Percentiles rank a stretch among this genome's conserved stretches.
These are phyloP conservation scores for Antitrichia curtipendula DNA, from an alignment of 225 moss, liverwort and hornwort genomes.

Conservation along the genomic window DNA sequence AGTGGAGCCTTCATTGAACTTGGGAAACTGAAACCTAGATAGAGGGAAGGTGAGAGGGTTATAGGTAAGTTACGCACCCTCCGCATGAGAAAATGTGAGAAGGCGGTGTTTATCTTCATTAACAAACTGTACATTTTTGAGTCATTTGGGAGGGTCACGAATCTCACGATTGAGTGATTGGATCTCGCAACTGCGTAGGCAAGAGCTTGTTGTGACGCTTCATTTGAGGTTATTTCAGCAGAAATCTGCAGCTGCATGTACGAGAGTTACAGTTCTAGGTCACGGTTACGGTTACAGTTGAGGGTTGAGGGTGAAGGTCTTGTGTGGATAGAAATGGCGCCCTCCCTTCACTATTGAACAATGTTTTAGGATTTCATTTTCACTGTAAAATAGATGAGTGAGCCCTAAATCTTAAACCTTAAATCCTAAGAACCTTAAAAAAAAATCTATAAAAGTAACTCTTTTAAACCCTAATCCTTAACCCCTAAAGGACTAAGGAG, in stretches of 20 bases:
- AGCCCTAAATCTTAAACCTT: neutral
- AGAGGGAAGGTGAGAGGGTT: neutral
- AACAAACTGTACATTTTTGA: neutral
- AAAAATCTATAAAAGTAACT: too few species aligned
- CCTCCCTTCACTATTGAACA: neutral
- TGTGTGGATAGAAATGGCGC: neutral
- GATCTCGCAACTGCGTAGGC: neutral
- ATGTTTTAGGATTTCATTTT: neutral
- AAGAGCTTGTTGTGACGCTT: neutral
- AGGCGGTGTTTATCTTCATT: neutral
- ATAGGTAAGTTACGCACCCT: neutral
- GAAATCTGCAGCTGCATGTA: neutral
- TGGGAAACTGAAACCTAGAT: conserved; percentile 34
- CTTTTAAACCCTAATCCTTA: too few species aligned
- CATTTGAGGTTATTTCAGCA: neutral
- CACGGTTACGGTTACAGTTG: neutral
- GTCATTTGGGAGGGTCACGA: neutral
- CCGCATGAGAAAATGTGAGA: conserved; percentile 1
- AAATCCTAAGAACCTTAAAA: too few species aligned
- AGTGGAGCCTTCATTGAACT: conserved; percentile 40
- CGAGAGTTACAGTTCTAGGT: neutral
- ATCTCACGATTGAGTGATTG: neutral
- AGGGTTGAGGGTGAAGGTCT: neutral
- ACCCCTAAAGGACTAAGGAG: neutral
- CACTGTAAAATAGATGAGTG: neutral